Evolutionary conservation across 2,329 filamentous ascomycete species (phyloP), one percentile per base, ranked within the genome.

Genomic region (Cordyceps militaris): DNA sequence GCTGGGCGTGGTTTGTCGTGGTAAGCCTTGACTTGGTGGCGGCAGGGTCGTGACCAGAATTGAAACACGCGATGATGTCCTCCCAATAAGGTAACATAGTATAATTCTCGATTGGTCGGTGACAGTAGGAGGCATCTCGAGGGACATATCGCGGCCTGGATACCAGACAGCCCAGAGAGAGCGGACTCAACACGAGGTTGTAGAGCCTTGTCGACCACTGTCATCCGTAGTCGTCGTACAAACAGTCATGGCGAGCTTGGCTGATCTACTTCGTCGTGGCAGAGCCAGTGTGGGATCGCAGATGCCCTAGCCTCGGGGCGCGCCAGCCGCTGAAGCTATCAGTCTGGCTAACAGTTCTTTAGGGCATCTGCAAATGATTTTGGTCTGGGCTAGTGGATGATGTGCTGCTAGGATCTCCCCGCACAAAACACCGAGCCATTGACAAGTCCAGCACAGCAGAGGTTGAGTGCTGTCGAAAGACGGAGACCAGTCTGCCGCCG

Each of bases 381-480:
- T 23, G 28, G 28, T 24, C 34, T 34, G 14, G 14, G 13, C 26
- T 32, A 49, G 34, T 7, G 30, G 32, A 56, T 56, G 54, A 56
- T 56, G 54, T 48, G 53, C 44, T 40, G 26, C 54, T 43, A 24
- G 54, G 54, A 56, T 56, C 54, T 56, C 19, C 54, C 54, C 44
- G n/a, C 44, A 24, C 32, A 36, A 44, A 34, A 3, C 14, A 34
- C 6, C 9, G 19, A 34, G 21, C 19, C 14, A 40, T 32, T 43
- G 14, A 5, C 9, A 21, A 19, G 16, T 11, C n/a, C 14, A 23
- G 28, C 30, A 36, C 19, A 26, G n/a, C 8, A 14, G 23, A n/a
- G 3, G 21, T 40, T 1, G 19, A 38, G 8, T 24, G 19, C 23
- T 23, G 46, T 23, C 10, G 28, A 34, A 13, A 34, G 43, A n/a